Evolutionary conservation across 208 protist genomes (phyloP), one percentile per base, ranked within the genome.

Genomic region (Acanthamoeba culbertsoni): DNA sequence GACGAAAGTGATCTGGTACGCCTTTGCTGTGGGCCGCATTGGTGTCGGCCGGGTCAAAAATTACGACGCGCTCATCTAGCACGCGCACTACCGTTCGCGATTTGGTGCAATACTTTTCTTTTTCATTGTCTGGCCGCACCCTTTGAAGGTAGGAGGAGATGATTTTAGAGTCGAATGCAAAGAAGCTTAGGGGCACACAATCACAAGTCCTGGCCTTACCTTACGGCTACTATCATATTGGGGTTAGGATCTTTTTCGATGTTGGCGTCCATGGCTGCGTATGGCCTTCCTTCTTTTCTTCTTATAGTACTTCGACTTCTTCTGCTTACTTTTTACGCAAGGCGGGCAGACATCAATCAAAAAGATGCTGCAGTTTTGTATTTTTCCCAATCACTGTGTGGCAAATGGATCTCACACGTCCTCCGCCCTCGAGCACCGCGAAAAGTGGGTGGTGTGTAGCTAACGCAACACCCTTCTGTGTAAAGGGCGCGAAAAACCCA

Each of bases 1-100:
- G 88, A 7, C 59, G 42, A 26, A 92, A 92, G 33, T 92, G 88
- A 42, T 79, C 88, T 5, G 88, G 88, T 0, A 92, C 62, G 57
- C 88, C 88, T 59, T 92, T 82, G 28, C 31, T 92, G 42, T 62
- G 65, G 18, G 37, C 51, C 8, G 55, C 77, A 35, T 37, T 79
- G 1, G 31, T 79, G 35, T 92, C 88, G 33, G 88, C 63, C 23
- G 88, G 88, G 40, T 92, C 88, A 42, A 92, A 92, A 31, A 92
- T 79, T 31, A 92, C 59, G 14, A 92, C 62, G 88, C 65, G 65
- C 43, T 92, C 88, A 77, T 92, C 88, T 1, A 92, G 45, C 23
- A 92, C 88, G 16, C 88, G 88, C 42, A 92, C 88, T 23, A 92
- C 65, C 37, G 65, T 89, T 33, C 55, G 28, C 16, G 79, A 89